phyloP scores from a whole-genome alignment of 192 early-diverging fungal species.

The Diversispora epigaea region DNA sequence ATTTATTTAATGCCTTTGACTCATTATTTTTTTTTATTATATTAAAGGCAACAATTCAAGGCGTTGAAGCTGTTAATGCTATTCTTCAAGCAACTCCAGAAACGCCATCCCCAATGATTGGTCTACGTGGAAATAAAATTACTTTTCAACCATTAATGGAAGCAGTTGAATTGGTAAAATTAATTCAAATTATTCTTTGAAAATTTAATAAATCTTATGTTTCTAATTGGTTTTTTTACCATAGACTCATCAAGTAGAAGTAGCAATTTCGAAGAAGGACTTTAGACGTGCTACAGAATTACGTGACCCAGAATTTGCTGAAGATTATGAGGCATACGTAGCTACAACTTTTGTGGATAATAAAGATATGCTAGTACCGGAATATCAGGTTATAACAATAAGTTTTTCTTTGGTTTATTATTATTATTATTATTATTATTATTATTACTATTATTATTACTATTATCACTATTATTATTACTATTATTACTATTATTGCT shows the following conservation, averaged over 20 bases:
- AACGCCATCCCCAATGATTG: slow-evolving; percentile 91
- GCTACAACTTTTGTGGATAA: slow-evolving; percentile 53
- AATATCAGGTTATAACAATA: slow-evolving; percentile 41
- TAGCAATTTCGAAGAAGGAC: slow-evolving; percentile 78
- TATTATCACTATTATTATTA: too few relatives aligned
- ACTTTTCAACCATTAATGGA: slow-evolving; percentile 85
- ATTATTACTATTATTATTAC: too few relatives aligned
- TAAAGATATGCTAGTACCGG: slow-evolving; percentile 35
- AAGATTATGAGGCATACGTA: slow-evolving; percentile 63
- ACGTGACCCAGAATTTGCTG: slow-evolving; percentile 80
- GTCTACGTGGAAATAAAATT: slow-evolving; percentile 87
- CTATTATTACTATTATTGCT: too few relatives aligned
- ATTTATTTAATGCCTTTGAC: not conserved
- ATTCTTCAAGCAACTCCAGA: slow-evolving; percentile 81
- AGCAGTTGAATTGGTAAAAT: slow-evolving; percentile 76
- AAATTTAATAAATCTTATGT: not conserved
- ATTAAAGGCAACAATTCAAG: slow-evolving; percentile 83
- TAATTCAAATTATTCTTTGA: not conserved
- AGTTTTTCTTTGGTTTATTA: slow-evolving; percentile 1
- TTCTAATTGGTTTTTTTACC: not conserved
- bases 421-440: not conserved
- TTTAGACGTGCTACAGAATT: slow-evolving; percentile 89
- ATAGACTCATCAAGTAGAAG: slow-evolving; percentile 82
- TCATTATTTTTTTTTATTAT: slow-evolving; percentile 2
- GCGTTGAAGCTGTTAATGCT: slow-evolving; percentile 91